phyloP scores from a whole-genome alignment of 306 rosid species.

The Ochetophila trinervis region DNA sequence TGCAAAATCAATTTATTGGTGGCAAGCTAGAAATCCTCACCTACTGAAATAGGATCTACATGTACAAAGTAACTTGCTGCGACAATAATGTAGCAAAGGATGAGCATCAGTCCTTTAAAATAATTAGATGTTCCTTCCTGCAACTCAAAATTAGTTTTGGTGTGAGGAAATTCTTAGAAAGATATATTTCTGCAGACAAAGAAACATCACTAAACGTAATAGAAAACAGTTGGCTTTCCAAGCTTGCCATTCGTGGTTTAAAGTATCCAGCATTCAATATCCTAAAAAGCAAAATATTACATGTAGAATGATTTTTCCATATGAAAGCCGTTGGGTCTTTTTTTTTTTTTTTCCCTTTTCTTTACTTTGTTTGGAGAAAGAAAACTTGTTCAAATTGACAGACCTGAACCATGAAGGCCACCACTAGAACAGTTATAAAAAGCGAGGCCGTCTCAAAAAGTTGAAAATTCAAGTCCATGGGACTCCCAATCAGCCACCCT shows the following conservation, averaged over 20 bases:
- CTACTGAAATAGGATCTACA: constrained; percentile 45
- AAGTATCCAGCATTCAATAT: background rate
- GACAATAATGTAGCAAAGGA: constrained; percentile 76
- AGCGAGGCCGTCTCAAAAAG: constrained; percentile 81
- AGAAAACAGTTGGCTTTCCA: background rate
- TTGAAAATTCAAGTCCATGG: constrained; percentile 84
- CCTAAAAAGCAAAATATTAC: background rate
- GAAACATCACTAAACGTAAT: background rate
- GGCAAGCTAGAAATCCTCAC: constrained; percentile 23
- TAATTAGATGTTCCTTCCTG: constrained; percentile 92
- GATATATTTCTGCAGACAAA: background rate
- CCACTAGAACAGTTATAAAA: constrained; percentile 69
- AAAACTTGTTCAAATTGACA: constrained; percentile 13
- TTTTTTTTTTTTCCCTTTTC: background rate
- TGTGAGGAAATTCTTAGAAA: background rate
- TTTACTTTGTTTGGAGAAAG: background rate
- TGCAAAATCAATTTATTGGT: background rate
- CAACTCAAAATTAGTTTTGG: constrained; percentile 12
- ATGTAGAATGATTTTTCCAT: background rate
- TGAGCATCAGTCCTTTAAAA: constrained; percentile 83
- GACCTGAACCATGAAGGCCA: constrained; percentile 87
- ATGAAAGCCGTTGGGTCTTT: background rate
- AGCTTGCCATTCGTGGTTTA: background rate
- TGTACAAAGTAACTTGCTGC: constrained; percentile 91
- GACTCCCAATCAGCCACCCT: constrained; percentile 62